Conservation (phyloP, 768 basidiomycete genomes). For the Tylopilus sp. region DNA sequence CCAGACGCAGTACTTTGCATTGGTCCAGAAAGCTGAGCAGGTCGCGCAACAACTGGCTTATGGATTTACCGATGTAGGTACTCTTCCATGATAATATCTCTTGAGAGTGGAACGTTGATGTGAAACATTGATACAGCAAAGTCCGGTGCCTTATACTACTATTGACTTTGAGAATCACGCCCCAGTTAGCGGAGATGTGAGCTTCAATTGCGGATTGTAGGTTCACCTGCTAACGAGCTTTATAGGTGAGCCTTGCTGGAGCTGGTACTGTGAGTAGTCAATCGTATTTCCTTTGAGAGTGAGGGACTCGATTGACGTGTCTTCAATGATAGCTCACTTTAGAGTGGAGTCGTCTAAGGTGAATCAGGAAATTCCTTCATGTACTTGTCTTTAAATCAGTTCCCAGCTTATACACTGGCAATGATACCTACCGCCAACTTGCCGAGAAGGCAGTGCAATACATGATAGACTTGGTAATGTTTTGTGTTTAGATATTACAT, state of each 20-base stretch:
- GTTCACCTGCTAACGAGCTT: background rate
- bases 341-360: slow-evolving; percentile 55
- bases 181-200: slow-evolving; percentile 30
- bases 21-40: slow-evolving; percentile 61
- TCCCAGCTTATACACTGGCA: slow-evolving; percentile 47
- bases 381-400: background rate
- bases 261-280: slow-evolving; percentile 41
- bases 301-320: background rate
- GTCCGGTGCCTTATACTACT: slow-evolving; percentile 35
- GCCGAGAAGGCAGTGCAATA: slow-evolving; percentile 50
- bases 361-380: background rate
- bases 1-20: slow-evolving; percentile 35
- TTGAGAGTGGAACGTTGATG: background rate
- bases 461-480: slow-evolving; percentile 41
- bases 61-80: slow-evolving; percentile 56
- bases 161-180: slow-evolving; percentile 38
- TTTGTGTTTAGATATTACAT: background rate
- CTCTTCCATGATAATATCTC: background rate
- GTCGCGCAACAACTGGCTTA: slow-evolving; percentile 61
- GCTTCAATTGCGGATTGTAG: slow-evolving; percentile 6
- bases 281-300: background rate
- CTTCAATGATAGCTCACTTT: slow-evolving; percentile 43
- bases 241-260: slow-evolving; percentile 43
- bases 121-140: slow-evolving; percentile 22
- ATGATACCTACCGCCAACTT: slow-evolving; percentile 58